These are phyloP conservation scores for Fraxinus angustifolia DNA, from an alignment of 305 asterid species.

Conservation along the genomic window DNA sequence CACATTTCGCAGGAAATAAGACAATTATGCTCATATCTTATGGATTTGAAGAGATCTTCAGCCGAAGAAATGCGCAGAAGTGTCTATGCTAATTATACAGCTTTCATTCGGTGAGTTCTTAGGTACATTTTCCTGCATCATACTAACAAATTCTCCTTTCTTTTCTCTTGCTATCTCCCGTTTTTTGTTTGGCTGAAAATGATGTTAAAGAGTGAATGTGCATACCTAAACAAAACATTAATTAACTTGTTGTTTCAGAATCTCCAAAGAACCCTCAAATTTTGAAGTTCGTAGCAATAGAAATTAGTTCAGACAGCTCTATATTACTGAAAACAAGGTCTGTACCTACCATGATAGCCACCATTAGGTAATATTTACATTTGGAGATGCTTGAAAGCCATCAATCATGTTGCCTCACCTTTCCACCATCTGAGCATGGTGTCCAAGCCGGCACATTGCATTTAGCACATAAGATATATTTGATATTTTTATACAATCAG, in stretches of 20 bases:
- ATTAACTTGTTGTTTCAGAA: not conserved
- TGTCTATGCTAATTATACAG: slow-evolving; percentile 91
- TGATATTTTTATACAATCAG: not conserved
- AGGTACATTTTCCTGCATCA: slow-evolving; percentile 1
- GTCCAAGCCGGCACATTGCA: not conserved
- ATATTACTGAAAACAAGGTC: not conserved
- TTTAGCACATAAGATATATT: not conserved
- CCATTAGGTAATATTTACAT: not conserved
- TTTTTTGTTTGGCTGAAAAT: slow-evolving; percentile 11
- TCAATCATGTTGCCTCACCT: not conserved
- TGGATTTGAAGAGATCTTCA: slow-evolving; percentile 94
- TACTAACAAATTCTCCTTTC: slow-evolving; percentile 3
- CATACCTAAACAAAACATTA: not conserved
- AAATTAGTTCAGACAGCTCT: not conserved
- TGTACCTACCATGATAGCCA: not conserved
- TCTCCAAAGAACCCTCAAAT: not conserved
- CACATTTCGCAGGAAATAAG: slow-evolving; percentile 73
- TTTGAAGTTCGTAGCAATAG: not conserved
- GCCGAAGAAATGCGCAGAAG: slow-evolving; percentile 99
- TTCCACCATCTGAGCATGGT: not conserved
- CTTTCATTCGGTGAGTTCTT: slow-evolving; percentile 86
- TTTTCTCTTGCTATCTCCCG: not conserved
- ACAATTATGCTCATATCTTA: slow-evolving; percentile 81
- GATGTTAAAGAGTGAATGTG: not conserved
- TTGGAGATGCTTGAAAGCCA: not conserved